These are phyloP conservation scores for Xylaria sp. DNA, from an alignment of 2,329 filamentous ascomycete genomes.

Conservation along the genomic window DNA sequence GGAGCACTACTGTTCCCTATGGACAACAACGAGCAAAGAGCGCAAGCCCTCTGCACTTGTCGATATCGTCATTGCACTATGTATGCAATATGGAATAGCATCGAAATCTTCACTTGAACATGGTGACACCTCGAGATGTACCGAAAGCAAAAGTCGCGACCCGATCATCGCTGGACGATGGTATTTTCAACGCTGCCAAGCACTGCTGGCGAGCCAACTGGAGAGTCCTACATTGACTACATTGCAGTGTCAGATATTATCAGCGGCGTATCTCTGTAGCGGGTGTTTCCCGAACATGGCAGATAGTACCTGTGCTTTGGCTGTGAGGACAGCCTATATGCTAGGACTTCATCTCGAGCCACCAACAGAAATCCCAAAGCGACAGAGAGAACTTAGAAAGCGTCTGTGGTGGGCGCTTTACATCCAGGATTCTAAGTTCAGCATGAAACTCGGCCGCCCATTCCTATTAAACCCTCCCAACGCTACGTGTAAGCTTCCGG, in stretches of 20 bases:
- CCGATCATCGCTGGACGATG: constrained; percentile 56
- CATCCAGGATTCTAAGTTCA: constrained; percentile 58
- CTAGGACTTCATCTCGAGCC: constrained; percentile 62
- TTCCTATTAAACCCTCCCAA: constrained; percentile 50
- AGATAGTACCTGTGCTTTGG: constrained; percentile 53
- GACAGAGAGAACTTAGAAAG: constrained; percentile 50
- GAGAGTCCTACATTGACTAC: constrained; percentile 60
- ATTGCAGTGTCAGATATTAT: constrained; percentile 59
- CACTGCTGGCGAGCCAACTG: constrained; percentile 54
- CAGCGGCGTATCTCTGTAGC: constrained; percentile 57
- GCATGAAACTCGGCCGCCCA: constrained; percentile 59
- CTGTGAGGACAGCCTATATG: constrained; percentile 57
- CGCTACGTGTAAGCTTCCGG: constrained; percentile 52
- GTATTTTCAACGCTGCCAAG: constrained; percentile 59
- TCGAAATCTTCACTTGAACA: constrained; percentile 8
- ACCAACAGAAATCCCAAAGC: constrained; percentile 51
- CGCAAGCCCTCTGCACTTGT: constrained; percentile 60
- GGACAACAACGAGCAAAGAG: constrained; percentile 42
- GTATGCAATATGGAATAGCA: constrained; percentile 54
- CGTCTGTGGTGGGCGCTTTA: constrained; percentile 65
- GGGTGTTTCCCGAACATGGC: constrained; percentile 61
- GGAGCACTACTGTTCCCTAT: constrained; percentile 56
- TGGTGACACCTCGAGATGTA: too few species aligned
- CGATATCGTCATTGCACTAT: constrained; percentile 62
- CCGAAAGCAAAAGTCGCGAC: constrained; percentile 43